These are phyloP conservation scores for Simplicillium sp. DNA, from an alignment of 2,329 filamentous ascomycete species.

Conservation along the genomic window DNA sequence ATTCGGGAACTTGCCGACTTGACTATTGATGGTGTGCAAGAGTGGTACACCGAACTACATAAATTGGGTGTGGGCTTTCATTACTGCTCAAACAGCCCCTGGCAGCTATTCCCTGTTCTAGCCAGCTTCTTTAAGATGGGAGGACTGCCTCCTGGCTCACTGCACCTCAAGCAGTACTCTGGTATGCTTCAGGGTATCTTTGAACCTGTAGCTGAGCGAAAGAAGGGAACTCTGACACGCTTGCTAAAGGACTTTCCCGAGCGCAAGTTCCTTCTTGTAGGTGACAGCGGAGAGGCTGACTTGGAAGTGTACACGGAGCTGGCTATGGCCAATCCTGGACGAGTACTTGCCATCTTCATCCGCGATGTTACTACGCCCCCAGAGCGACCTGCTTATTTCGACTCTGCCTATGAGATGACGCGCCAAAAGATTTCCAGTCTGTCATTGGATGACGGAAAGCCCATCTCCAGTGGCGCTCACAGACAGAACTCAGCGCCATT, in stretches of 20 bases:
- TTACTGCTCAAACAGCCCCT: conserved; percentile 98
- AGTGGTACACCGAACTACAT: conserved; percentile 78
- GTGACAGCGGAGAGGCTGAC: conserved; percentile 94
- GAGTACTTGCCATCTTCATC: conserved; percentile 83
- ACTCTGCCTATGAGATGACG: conserved; percentile 36
- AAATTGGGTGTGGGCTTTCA: conserved; percentile 80
- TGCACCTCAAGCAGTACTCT: conserved; percentile 92
- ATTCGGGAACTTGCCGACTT: conserved; percentile 75
- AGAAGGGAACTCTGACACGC: conserved; percentile 77
- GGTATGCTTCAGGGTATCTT: conserved; percentile 98
- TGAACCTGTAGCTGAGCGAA: conserved; percentile 90
- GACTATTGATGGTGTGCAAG: conserved; percentile 74
- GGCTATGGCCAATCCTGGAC: conserved; percentile 72
- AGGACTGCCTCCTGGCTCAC: conserved; percentile 75
- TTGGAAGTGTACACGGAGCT: conserved; percentile 95
- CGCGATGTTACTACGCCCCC: conserved; percentile 79
- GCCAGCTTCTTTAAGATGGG: conserved; percentile 75
- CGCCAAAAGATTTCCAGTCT: conserved; percentile 16
- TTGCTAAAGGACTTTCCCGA: conserved; percentile 85
- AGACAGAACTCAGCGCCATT: conserved; percentile 17
- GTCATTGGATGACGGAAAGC: conserved; percentile 14
- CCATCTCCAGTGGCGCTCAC: conserved; percentile 3
- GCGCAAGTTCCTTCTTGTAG: conserved; percentile 81
- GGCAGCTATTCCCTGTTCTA: conserved; percentile 90
- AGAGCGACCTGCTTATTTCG: conserved; percentile 65